Base-by-base conservation (phyloP, 106 monocot genomes). In the Phalaenopsis aphrodite region DNA sequence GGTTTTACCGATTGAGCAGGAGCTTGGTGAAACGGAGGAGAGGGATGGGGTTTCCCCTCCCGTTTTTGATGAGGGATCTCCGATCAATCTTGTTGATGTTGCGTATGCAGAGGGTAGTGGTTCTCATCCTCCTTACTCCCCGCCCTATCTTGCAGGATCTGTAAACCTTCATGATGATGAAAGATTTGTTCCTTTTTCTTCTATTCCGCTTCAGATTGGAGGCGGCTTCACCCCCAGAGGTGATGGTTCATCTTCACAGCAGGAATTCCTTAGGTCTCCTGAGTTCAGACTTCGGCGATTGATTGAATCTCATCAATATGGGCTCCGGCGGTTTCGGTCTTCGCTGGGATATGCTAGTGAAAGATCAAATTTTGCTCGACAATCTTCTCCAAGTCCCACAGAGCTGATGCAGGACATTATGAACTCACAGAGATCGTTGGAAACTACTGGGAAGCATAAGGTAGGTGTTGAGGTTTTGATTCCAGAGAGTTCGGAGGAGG, bases 371-470 rank as follows among this genome's bases (percentile, higher is more conserved):
- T 80, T 78, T 56, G 74, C 47, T 23, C 47, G 52, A 45, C 41
- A 46, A 42, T 68, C 79, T 4, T 56, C 82, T 2, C 77, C 72
- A 48, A 38, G 43, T 10, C 68, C 85, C 0, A 80, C 81, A 12
- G 83, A 83, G 37, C 37, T 83, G 45, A 47, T 77, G 18, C 47
- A 17, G 42, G 79, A 85, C 72, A 71, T 82, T 3, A 75, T 81
- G 83, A 82, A 38, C 39, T 66, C 84, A 12, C 84, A 56, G 61
- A 81, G 72, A 64, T 38, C 80, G 2, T 8, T 80, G 6, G 89
- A 87, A 56, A 79, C 52, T 46, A 79, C 76, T 16, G 83, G 91
- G 77, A 95, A 93, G 83, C 81, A 85, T 71, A 90, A 86, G 77
- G 75, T 80, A 65, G 55, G 39, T 19, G 79, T 55, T 5, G 81